These are phyloP conservation scores for Candida pseudoglaebosa DNA, from an alignment of 805 yeast genomes.

Conservation along the genomic window DNA sequence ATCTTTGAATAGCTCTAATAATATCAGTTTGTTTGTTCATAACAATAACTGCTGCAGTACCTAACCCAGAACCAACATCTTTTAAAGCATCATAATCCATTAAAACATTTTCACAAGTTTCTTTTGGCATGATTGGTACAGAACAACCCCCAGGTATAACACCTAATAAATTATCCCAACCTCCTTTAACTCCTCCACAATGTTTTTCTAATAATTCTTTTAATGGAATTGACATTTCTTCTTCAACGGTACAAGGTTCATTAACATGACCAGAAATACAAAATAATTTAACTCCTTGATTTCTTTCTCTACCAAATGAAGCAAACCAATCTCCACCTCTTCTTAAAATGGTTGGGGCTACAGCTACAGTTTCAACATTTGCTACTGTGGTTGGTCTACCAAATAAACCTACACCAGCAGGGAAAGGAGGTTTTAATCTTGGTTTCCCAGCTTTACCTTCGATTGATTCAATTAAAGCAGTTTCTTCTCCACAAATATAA, in stretches of 20 bases:
- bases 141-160: constrained; percentile 91
- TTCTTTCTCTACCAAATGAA: constrained; percentile 79
- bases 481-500: constrained; percentile 89
- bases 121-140: constrained; percentile 74
- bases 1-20: constrained; percentile 80
- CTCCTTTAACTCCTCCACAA: constrained; percentile 89
- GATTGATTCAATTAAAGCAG: constrained; percentile 80
- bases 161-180: constrained; percentile 88
- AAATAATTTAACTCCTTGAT: constrained; percentile 76
- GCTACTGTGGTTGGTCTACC: constrained; percentile 92
- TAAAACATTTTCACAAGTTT: constrained; percentile 59
- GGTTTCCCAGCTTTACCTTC: constrained; percentile 96
- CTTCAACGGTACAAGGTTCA: constrained; percentile 90
- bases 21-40: constrained; percentile 85
- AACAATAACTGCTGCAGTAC: constrained; percentile 91
- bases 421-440: constrained; percentile 91
- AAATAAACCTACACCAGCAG: constrained; percentile 88
- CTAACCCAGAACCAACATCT: constrained; percentile 83
- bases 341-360: constrained; percentile 84
- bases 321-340: constrained; percentile 89
- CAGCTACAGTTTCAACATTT: constrained; percentile 88
- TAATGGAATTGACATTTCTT: constrained; percentile 88
- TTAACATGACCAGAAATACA: constrained; percentile 90
- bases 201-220: constrained; percentile 79
- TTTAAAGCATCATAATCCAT: constrained; percentile 88